Evolutionary conservation across 805 yeast species (phyloP), one percentile per base, ranked within the genome.

Genomic region (Naumovozyma baii): DNA sequence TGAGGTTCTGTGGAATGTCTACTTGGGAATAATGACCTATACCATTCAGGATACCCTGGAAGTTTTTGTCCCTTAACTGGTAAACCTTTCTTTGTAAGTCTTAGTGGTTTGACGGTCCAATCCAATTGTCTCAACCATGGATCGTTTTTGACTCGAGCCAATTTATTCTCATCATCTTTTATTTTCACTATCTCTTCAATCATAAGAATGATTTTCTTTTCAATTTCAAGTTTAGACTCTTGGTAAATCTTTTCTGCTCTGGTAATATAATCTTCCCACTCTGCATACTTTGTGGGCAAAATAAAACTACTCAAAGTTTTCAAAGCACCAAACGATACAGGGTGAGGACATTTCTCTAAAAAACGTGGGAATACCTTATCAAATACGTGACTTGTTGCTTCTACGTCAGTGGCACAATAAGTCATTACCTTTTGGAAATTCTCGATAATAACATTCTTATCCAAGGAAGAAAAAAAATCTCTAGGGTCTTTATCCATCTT

Each of bases 1-100:
- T 68, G 74, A 51, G 85, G 69, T 16, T 64, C 69, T 12, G 58
- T 42, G 2, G 63, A 58, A 4, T 49, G 44, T 10, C 67, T 61
- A 8, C 61, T 49, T 1, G 68, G 62, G 46, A 67, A 65, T 36
- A 77, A 49, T 12, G 76, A 78, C 43, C 82, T 74, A 59, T 84
- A 94, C 99, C 99, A 92, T 48, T 81, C 81, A 0, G 99, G 99
- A 51, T 71, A 85, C 0, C 96, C 97, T 0, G 95, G 94, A 35
- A 85, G 55, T 50, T 75, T 86, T 58, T 85, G 95, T 18, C 73
- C 76, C 39, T 84, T 83, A 18, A 66, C 70, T 1, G 85, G 83
- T 3, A 62, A 63, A 2, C 92, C 94, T 30, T 73, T 68, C 54
- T 85, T 85, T 12, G 80, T 83, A 32, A 76, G 46, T 38, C 76